Evolutionary conservation across 176 grass and related monocot species (phyloP).

Genomic region (Aegilops umbellulata): DNA sequence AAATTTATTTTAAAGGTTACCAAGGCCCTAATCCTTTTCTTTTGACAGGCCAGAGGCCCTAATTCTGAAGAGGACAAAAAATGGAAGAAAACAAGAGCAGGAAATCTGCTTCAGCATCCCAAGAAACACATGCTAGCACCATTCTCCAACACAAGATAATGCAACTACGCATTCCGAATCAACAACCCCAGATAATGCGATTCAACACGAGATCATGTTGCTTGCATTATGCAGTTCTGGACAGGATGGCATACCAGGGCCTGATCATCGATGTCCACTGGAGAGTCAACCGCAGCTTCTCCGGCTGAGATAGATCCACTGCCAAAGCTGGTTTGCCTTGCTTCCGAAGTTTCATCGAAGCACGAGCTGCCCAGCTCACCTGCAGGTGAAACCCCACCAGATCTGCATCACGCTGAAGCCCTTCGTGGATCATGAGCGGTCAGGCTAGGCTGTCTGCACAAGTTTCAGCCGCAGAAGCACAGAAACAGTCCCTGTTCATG

Average conservation of each 20-base stretch:
- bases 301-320: not conserved
- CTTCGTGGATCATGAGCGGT: not conserved
- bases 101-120: not conserved
- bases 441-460: slow-evolving; percentile 13
- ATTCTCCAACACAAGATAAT: not conserved
- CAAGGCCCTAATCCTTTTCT: too few species aligned
- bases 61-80: too few species aligned
- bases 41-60: too few species aligned
- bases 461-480: not conserved
- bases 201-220: not conserved
- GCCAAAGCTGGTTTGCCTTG: slow-evolving; percentile 30
- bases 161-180: not conserved
- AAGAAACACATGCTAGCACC: not conserved
- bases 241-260: not conserved
- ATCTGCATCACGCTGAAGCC: slow-evolving; percentile 35
- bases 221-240: not conserved
- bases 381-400: not conserved
- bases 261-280: slow-evolving; percentile 1
- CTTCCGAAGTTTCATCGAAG: slow-evolving; percentile 22
- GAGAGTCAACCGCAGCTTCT: not conserved
- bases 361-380: slow-evolving; percentile 20
- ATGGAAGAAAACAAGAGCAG: not conserved
- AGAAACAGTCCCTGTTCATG: not conserved
- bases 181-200: not conserved
- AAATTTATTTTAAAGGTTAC: too few species aligned